Evolutionary conservation across 345 rosid genomes (phyloP).

Genomic region (Populus euphratica): DNA sequence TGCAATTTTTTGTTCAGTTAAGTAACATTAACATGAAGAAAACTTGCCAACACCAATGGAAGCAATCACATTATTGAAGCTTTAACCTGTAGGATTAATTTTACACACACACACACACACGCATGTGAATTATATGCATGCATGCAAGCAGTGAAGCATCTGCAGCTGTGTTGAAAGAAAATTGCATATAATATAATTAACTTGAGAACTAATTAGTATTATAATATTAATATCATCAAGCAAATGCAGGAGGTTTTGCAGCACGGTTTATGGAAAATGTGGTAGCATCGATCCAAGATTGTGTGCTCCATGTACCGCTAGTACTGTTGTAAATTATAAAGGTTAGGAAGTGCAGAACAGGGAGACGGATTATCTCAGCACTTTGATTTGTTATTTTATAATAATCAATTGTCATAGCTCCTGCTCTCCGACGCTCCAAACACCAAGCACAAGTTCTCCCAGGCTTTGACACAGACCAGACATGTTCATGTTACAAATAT

Average conservation of each 20-base stretch:
- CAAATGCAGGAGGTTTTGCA: background rate
- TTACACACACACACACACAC: no score
- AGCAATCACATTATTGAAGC: background rate
- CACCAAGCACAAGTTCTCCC: background rate
- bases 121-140: background rate
- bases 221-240: background rate
- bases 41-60: background rate
- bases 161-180: background rate
- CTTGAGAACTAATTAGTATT: background rate
- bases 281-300: background rate
- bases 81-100: no score
- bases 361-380: background rate
- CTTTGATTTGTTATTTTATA: background rate
- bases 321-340: no score
- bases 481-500: constrained; percentile 26
- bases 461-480: background rate
- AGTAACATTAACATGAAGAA: background rate
- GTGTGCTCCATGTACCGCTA: background rate
- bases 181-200: background rate
- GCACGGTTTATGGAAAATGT: background rate
- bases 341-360: background rate
- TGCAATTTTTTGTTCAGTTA: background rate
- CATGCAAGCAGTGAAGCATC: background rate
- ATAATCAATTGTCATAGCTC: constrained; percentile 1
- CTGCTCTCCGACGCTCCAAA: constrained; percentile 5